Base-by-base conservation (phyloP, 352 stramenopile species). In the Phytopythium boreale region DNA sequence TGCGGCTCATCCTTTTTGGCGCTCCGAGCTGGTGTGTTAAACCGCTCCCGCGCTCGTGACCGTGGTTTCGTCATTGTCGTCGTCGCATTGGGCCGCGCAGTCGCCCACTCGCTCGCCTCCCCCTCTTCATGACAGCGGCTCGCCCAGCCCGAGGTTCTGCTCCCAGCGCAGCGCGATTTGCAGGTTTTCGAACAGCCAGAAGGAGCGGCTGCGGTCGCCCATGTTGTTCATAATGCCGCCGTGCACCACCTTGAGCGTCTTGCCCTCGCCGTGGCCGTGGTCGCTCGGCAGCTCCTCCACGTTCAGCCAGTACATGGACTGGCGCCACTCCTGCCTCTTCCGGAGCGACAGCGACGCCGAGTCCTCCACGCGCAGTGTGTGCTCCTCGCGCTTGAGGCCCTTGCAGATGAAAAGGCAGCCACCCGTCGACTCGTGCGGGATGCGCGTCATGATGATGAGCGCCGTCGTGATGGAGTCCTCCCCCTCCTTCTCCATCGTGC, bases 171-270 rank as follows among this genome's bases (percentile, higher is more conserved):
- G 56, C 34, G 76, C 76, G 53, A 84, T 84, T 53, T 81, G 69
- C 47, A 84, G 67, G 52, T 84, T 84, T 60, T 84, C 73, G 59
- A 84, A 84, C 37, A 84, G 62, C 76, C 76, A 84, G 60, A 84
- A 84, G 50, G 76, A 84, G 46, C 73, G 76, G 46, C 73, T 81
- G 39, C 76, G 76, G 56, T 84, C 74, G 53, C 76, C 76, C 76
- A 84, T 84, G 66, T 84, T 81, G 59, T 81, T 84, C 76, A 84
- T 84, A 58, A 80, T 80, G 56, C 76, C 76, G 59, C 76, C 76
- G 51, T 84, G 76, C 24, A 79, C 76, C n/a, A 84, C 66, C 59
- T 68, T 72, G 43, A 76, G 63, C 55, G 65, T 64, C 53, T 67
- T 69, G 24, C 4, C 22, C 27, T 71, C 59, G 61, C 66, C 37